These are phyloP conservation scores for Piper betle DNA, from an alignment of 164 flowering plant genomes.

Conservation along the genomic window DNA sequence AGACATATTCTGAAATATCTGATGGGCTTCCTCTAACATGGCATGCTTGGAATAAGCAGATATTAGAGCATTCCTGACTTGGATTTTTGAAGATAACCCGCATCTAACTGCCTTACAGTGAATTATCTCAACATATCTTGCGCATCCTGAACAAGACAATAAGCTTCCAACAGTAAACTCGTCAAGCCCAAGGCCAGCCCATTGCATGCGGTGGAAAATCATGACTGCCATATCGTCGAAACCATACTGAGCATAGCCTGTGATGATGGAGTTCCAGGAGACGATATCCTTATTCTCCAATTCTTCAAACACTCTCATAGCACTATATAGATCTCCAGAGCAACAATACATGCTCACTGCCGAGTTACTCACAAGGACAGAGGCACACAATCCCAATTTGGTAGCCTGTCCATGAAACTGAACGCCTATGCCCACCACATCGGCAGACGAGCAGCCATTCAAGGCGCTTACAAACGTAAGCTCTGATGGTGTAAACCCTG, in stretches of 20 bases:
- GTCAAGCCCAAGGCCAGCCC: conserved; percentile 37
- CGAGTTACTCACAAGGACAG: conserved; percentile 50
- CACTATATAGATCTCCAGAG: conserved; percentile 24
- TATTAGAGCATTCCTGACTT: conserved; percentile 54
- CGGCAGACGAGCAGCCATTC: conserved; percentile 31
- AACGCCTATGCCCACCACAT: conserved; percentile 15
- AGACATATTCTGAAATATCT: conserved; percentile 29
- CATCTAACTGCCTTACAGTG: conserved; percentile 32
- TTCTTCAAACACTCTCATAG: conserved; percentile 9
- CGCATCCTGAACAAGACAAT: conserved; percentile 27
- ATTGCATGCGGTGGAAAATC: conserved; percentile 42
- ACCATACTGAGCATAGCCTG: conserved; percentile 33
- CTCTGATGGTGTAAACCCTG: conserved; percentile 40
- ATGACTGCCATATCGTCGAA: conserved; percentile 21
- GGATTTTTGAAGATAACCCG: conserved; percentile 30
- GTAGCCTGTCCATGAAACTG: conserved; percentile 44
- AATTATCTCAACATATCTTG: conserved; percentile 29
- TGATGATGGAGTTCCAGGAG: conserved; percentile 36
- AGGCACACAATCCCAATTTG: conserved; percentile 36
- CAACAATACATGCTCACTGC: conserved; percentile 31
- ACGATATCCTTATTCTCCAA: conserved; percentile 14
- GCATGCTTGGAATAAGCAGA: conserved; percentile 43
- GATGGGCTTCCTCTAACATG: conserved; percentile 24
- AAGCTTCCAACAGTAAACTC: conserved; percentile 64
- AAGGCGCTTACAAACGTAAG: conserved; percentile 51